Evolutionary conservation across 768 basidiomycete genomes (phyloP).

Genomic region (Wakefieldia striispora): DNA sequence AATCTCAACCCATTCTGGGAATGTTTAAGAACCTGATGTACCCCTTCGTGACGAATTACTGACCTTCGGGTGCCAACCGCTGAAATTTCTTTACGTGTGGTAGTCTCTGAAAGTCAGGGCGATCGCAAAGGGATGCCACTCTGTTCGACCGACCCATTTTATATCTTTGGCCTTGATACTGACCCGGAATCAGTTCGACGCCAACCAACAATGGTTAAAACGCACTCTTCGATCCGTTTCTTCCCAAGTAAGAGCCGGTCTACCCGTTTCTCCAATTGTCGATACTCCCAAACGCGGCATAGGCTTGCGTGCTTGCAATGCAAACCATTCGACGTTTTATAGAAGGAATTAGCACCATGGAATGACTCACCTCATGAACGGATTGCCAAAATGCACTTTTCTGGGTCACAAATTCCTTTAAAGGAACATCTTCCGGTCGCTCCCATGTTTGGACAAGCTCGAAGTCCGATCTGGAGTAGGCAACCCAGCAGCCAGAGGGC

Average conservation of each 20-base stretch:
- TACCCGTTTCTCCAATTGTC: not conserved
- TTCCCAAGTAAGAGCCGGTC: not conserved
- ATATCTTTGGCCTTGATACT: too few relatives aligned
- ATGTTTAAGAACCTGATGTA: too few relatives aligned
- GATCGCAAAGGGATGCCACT: too few relatives aligned
- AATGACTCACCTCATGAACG: conserved; percentile 1
- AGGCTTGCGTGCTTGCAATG: conserved; percentile 4
- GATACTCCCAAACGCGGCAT: conserved; percentile 1
- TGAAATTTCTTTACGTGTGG: too few relatives aligned
- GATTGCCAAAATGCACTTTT: not conserved
- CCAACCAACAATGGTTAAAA: not conserved
- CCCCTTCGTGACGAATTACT: too few relatives aligned
- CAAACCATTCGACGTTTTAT: not conserved
- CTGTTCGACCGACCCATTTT: too few relatives aligned
- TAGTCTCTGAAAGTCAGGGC: too few relatives aligned
- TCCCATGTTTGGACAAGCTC: not conserved
- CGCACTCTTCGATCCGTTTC: conserved; percentile 7
- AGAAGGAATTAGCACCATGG: not conserved
- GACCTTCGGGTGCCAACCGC: too few relatives aligned
- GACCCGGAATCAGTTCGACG: too few relatives aligned
- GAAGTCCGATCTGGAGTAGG: conserved; percentile 4
- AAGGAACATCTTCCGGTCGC: not conserved
- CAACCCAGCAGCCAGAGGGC: too few relatives aligned
- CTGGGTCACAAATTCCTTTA: not conserved
- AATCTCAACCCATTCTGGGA: too few relatives aligned